These are phyloP conservation scores for Pythium aquatile DNA, from an alignment of 352 stramenopile genomes.

Conservation along the genomic window DNA sequence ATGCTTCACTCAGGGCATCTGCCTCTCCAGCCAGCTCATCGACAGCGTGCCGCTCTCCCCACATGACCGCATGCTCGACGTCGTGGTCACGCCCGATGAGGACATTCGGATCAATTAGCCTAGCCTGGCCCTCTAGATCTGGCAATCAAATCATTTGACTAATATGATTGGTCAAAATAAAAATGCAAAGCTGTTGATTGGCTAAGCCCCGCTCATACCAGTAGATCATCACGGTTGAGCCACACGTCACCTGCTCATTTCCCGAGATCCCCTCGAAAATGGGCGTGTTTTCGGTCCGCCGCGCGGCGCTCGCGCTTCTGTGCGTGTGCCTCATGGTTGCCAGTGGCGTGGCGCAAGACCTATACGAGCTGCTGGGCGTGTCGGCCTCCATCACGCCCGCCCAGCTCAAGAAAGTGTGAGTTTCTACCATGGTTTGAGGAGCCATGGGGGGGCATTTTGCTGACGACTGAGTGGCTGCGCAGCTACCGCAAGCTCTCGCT, in stretches of 20 bases:
- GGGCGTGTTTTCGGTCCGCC: conserved; percentile 19
- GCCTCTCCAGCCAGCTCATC: conserved; percentile 56
- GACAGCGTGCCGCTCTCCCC: conserved; percentile 55
- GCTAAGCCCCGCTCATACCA: not conserved
- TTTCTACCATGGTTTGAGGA: not conserved
- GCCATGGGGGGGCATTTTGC: not conserved
- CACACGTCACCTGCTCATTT: conserved; percentile 14
- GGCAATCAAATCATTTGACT: not conserved
- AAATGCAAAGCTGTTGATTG: conserved; percentile 15
- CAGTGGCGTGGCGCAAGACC: conserved; percentile 44
- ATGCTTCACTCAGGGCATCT: conserved; percentile 49
- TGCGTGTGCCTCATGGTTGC: conserved; percentile 43
- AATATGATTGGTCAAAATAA: conserved; percentile 15
- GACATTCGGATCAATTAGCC: conserved; percentile 32
- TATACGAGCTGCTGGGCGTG: conserved; percentile 72
- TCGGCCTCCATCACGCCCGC: conserved; percentile 42
- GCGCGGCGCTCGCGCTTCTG: conserved; percentile 33
- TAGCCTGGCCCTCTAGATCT: conserved; percentile 1
- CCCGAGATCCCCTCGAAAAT: not conserved
- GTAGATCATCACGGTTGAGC: not conserved
- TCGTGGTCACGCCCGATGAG: conserved; percentile 64
- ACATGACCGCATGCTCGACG: conserved; percentile 67
- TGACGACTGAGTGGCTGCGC: not conserved
- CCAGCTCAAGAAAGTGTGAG: conserved; percentile 75
- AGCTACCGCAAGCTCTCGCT: conserved; percentile 92